Evolutionary conservation across 805 yeast genomes (phyloP), one percentile per base, ranked within the genome.

Genomic region (Saccharomycopsis olivae): DNA sequence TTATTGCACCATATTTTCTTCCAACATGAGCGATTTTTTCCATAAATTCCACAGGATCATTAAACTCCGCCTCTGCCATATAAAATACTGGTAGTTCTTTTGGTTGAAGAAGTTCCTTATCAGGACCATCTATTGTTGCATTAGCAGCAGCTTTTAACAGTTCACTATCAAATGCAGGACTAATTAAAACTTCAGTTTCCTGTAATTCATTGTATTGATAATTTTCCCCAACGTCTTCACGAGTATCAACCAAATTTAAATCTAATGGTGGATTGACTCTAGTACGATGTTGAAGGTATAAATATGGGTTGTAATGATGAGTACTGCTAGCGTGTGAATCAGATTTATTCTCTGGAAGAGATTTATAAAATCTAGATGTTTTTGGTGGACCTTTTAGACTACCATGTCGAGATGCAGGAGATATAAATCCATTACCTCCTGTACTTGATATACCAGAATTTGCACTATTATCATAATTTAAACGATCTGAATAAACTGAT

Each of bases 1-100:
- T 82, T 29, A 82, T 61, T 14, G 86, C 87, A 1, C 89, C 89
- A 49, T 62, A 66, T 21, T 58, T 50, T 33, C 53, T 55, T 0
- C 82, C 86, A n/a, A 57, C 48, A 0, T 56, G 59, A 9, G 57
- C 51, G 3, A 74, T 47, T 10, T 65, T 58, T 42, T 73, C 76
- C 25, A 77, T 60, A 45, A 74, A 73, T 30, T 51, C 53, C 11
- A 71, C 60, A 2, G 88, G 86, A 53, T 77, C 80, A 25, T 58
- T 51, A 44, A 71, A 69, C 47, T 77, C 74, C 16, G 64, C 65
- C 15, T 57, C 59, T 2, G 71, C 60, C 11, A 80, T 72, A 31
- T 56, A 57, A 34, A 68, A 59, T 1, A 64, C 60, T 2, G 85
- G 84, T n/a, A 49, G 27, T 11, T 40, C 48, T 25, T 33, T 31